Conservation (phyloP, 306 rosid genomes). For the Pyrus communis region DNA sequence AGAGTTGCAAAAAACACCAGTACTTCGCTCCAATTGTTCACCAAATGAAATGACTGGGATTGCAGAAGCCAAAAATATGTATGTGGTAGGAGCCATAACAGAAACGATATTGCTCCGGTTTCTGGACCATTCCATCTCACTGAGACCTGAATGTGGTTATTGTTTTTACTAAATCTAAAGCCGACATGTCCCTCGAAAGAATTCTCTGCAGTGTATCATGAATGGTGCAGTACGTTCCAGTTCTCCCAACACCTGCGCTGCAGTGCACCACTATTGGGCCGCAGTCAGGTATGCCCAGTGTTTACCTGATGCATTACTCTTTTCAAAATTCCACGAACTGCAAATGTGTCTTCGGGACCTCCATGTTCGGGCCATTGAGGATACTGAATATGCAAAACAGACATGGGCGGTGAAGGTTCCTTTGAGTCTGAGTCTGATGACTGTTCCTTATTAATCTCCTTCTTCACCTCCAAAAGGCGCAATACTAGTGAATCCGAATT, state of each 20-base stretch:
- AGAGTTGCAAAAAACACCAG: conserved; percentile 36
- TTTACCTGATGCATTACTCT: conserved; percentile 33
- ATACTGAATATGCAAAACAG: conserved; percentile 83
- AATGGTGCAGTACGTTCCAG: conserved; percentile 81
- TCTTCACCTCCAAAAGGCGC: conserved; percentile 64
- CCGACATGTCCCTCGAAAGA: conserved; percentile 81
- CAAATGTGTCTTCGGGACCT: conserved; percentile 62
- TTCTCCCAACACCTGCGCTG: conserved; percentile 99
- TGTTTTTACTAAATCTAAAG: conserved; percentile 63
- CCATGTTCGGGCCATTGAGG: conserved; percentile 97
- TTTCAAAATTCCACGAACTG: conserved; percentile 69
- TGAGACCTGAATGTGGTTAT: conserved; percentile 71
- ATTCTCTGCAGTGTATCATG: conserved; percentile 89
- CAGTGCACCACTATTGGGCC: conserved; percentile 93
- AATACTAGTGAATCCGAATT: conserved; percentile 50
- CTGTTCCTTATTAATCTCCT: not conserved
- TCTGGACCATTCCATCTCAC: conserved; percentile 93
- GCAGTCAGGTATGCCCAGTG: conserved; percentile 31
- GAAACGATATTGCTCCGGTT: conserved; percentile 55
- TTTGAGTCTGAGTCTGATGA: too few species aligned
- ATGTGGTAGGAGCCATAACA: conserved; percentile 23
- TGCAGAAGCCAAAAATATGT: too few species aligned
- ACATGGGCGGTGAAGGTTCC: conserved; percentile 17
- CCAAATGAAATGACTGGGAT: too few species aligned
- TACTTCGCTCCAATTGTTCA: conserved; percentile 52